Conservation (phyloP, 257 asterid species). For the Nicotiana tabacum region DNA sequence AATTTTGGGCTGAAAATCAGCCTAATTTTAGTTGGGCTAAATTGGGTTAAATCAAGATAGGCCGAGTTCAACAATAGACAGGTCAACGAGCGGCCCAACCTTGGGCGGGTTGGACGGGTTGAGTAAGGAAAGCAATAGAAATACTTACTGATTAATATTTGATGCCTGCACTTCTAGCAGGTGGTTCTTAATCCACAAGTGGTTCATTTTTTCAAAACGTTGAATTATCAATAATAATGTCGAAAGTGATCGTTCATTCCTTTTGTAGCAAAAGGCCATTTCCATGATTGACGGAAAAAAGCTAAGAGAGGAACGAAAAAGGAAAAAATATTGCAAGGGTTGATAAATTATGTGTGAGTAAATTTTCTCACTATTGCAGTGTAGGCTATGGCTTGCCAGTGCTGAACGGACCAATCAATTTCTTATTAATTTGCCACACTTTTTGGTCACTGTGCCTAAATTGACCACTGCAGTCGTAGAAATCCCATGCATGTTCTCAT, state of each 20-base stretch:
- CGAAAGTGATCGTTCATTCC: background rate
- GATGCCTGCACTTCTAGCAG: no score
- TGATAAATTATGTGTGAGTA: background rate
- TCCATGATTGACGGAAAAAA: background rate
- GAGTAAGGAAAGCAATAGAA: no score
- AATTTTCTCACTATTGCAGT: background rate
- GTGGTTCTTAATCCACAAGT: no score
- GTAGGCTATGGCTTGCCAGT: background rate
- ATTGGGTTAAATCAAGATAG: no score
- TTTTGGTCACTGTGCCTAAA: background rate
- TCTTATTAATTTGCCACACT: background rate
- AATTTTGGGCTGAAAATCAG: no score
- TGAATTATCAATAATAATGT: background rate
- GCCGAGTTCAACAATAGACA: no score
- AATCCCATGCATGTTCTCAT: slow-evolving; percentile 4
- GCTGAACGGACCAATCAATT: background rate
- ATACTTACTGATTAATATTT: no score
- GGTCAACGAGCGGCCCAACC: no score
- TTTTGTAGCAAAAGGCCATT: background rate
- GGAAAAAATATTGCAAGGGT: background rate
- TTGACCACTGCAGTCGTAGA: background rate
- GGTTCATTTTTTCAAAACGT: no score
- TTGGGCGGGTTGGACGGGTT: no score
- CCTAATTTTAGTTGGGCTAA: no score
- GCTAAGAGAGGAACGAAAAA: background rate